These are phyloP conservation scores for Acer negundo DNA, from an alignment of 345 rosid genomes.

Conservation along the genomic window DNA sequence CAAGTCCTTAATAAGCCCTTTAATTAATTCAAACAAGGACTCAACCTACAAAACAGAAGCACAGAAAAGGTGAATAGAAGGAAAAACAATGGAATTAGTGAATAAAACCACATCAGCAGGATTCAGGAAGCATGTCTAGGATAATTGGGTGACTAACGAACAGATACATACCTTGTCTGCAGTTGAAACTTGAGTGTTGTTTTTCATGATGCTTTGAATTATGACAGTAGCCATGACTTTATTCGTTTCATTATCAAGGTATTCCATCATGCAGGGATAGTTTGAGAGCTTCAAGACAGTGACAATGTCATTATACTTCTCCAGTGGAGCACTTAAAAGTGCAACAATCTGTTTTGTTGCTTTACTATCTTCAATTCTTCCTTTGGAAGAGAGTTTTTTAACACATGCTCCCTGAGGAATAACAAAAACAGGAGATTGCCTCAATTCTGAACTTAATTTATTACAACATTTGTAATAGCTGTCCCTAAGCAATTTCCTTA, in stretches of 20 bases:
- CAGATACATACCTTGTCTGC: slow-evolving; percentile 65
- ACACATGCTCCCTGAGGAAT: slow-evolving; percentile 87
- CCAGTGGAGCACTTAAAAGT: slow-evolving; percentile 94
- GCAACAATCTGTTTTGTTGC: slow-evolving; percentile 94
- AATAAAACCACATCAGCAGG: slow-evolving; percentile 12
- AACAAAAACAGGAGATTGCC: slow-evolving; percentile 4
- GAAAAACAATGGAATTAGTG: neutral
- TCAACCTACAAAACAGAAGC: slow-evolving; percentile 59
- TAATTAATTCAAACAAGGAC: slow-evolving; percentile 84
- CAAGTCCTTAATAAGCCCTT: slow-evolving; percentile 90
- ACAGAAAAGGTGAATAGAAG: neutral
- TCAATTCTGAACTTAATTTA: neutral
- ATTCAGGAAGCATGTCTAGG: slow-evolving; percentile 7
- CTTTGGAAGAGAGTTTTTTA: slow-evolving; percentile 70
- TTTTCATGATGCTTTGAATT: slow-evolving; percentile 95
- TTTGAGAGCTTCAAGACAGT: slow-evolving; percentile 87
- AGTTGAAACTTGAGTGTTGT: slow-evolving; percentile 72
- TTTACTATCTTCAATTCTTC: slow-evolving; percentile 79
- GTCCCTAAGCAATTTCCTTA: neutral
- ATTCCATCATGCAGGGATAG: slow-evolving; percentile 84
- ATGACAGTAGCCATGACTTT: slow-evolving; percentile 94
- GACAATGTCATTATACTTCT: slow-evolving; percentile 93
- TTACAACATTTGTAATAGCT: slow-evolving; percentile 10
- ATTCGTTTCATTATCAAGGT: slow-evolving; percentile 85
- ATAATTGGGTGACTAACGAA: slow-evolving; percentile 14